Evolutionary conservation across 768 basidiomycete genomes (phyloP), one percentile per base, ranked within the genome.

Genomic region (Lactarius deliciosus): DNA sequence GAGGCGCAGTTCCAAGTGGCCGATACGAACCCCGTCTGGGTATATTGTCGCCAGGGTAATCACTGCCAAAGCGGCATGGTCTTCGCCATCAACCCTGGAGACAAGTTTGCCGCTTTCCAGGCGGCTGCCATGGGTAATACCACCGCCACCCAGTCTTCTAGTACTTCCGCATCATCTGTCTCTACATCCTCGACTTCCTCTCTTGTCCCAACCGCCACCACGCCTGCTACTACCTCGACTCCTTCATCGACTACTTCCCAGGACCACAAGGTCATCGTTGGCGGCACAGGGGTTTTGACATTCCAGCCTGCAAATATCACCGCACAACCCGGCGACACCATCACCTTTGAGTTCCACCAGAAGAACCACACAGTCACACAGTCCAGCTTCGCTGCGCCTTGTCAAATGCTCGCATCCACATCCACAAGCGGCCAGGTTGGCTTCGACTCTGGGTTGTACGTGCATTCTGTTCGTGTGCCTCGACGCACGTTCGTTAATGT

Each of bases 51-150:
- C 20, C 86, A 88, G 73, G 74, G 75, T 18, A 75, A 76, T 60
- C 87, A 88, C 73, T 88, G 87, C 64, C 79, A 79, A 50, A 74
- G 77, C 58, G 86, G 86, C 18, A 89, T 88, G 87, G 87, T 88
- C 36, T 86, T 87, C 73, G 83, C 86, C 30, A 76, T 88, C 70
- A 89, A 89, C 72, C 82, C 86, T 3, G 85, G 81, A 18, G 74
- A 78, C 75, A 77, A 84, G 28, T 81, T 87, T 66, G 73, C 77
- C 5, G 80, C 81, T 4, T 88, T 88, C 81, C 78, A 84, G 72
- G 78, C 81, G 22, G 81, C 81, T 22, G 86, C 86, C 13, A 79
- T 77, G 57, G 82, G 75, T 16, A 71, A 64, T 40, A 36, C 59
- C 6, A 69, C 76, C 5, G 68, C 76, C 20, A 63, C 72, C 36